Base-by-base conservation (phyloP, 495 filamentous ascomycete species). In the Aspergillus incahuasiensis region DNA sequence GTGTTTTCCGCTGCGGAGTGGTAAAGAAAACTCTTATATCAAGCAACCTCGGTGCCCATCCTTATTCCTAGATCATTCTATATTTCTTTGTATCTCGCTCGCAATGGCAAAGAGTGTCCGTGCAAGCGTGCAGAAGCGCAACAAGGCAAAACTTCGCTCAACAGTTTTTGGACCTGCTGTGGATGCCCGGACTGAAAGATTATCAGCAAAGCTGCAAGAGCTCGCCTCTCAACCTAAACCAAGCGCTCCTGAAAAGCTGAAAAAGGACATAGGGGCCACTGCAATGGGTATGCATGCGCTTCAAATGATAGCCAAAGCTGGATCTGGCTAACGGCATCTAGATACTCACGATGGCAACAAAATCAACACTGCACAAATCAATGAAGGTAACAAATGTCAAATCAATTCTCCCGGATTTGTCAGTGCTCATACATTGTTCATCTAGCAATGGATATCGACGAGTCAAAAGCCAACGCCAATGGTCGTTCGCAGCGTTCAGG, bases 91-190 rank as follows among this genome's bases (percentile, higher is more conserved):
- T n/a, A n/a, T n/a, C n/a, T n/a, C n/a, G n/a, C n/a, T n/a, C 40
- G 80, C 56, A 56, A 96, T 96, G 91, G 91, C 91, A 3, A 95
- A 94, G 63, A 86, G 88, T 65, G 72, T 86, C 44, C 79, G 91
- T 62, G 78, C 91, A 39, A 90, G 86, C 60, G 74, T 78, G 47
- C 81, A 79, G 59, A 95, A 96, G 77, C 74, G 80, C 60, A 92
- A 96, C 73, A 86, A 87, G 64, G 78, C 81, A 53, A 83, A 77
- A 52, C 77, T 96, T 43, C 90, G 91, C 69, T 75, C 79, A 52
- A 85, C 78, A 49, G 83, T 96, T 55, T 95, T 95, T 67, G 86
- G 83, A 0, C 91, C 91, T 9, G 81, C 84, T 41, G 89, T 90
- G 63, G 68, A 78, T 62, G 91, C 86, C 35, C 81, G 91, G 49